phyloP scores from a whole-genome alignment of 306 rosid genomes.

The Geum urbanum region DNA sequence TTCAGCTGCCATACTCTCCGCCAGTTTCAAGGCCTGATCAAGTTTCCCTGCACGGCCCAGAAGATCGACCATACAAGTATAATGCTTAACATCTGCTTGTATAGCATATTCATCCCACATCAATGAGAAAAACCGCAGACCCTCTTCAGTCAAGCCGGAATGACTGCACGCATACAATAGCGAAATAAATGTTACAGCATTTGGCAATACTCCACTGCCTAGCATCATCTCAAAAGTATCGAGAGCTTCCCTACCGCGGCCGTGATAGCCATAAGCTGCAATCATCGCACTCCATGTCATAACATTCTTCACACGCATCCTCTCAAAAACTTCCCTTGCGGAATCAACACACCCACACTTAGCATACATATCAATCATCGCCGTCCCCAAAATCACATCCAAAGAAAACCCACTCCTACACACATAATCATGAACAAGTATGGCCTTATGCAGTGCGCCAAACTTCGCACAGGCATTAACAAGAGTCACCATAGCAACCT shows the following conservation, averaged over 20 bases:
- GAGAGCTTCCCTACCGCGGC: conserved; percentile 59
- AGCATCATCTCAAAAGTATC: conserved; percentile 56
- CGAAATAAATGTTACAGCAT: conserved; percentile 59
- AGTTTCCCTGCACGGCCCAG: conserved; percentile 76
- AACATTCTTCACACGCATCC: conserved; percentile 63
- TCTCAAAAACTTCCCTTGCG: conserved; percentile 57
- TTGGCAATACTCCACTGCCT: conserved; percentile 45
- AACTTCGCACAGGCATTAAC: conserved; percentile 72
- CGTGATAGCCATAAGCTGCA: conserved; percentile 71
- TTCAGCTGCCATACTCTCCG: conserved; percentile 45
- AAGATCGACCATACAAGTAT: conserved; percentile 79
- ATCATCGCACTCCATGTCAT: conserved; percentile 86
- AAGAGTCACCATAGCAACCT: conserved; percentile 58
- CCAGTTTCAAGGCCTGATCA: conserved; percentile 57
- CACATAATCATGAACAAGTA: conserved; percentile 47
- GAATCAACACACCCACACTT: conserved; percentile 64
- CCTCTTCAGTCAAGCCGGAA: conserved; percentile 62
- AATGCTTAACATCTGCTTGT: conserved; percentile 66
- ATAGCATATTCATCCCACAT: conserved; percentile 60
- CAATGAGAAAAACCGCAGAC: conserved; percentile 43
- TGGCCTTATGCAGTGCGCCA: conserved; percentile 70
- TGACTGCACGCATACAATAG: conserved; percentile 84
- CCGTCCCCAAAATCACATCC: conserved; percentile 67
- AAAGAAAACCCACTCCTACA: conserved; percentile 37
- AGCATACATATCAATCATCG: conserved; percentile 72